Percentiles rank a stretch among this genome's conserved stretches.
Evolutionary conservation across 169 alveolate species (phyloP).

Genomic region (Plasmodium reichenowi): DNA sequence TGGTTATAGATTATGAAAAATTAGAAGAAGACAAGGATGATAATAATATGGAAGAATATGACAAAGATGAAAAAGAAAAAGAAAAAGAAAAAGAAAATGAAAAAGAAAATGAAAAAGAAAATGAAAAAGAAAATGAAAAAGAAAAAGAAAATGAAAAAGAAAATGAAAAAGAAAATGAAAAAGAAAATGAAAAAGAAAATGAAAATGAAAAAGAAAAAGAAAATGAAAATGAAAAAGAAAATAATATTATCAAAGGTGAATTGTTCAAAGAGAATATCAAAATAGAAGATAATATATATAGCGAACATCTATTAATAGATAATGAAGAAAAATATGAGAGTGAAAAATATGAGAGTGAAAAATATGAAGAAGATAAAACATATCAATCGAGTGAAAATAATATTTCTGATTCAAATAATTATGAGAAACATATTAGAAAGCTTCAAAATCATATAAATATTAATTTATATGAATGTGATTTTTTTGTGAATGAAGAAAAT

Average conservation of each 20-base stretch:
- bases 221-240: constrained; percentile 17
- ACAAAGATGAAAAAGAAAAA: constrained; percentile 6
- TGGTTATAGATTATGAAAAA: neutral
- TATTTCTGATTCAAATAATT: neutral
- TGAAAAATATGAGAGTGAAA: neutral
- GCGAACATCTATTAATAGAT: constrained; percentile 37
- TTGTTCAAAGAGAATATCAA: constrained; percentile 16
- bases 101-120: constrained; percentile 24
- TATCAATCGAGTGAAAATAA: neutral
- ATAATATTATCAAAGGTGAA: neutral
- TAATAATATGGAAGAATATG: neutral
- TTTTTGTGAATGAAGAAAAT: constrained; percentile 64
- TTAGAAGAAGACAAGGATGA: neutral
- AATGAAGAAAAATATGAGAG: constrained; percentile 1
- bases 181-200: neutral
- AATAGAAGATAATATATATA: constrained; percentile 47
- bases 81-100: constrained; percentile 49
- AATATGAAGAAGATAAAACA: neutral
- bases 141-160: neutral
- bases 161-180: neutral
- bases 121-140: constrained; percentile 13
- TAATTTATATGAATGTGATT: constrained; percentile 43
- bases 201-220: constrained; percentile 15
- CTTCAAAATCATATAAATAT: constrained; percentile 34
- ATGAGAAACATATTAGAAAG: constrained; percentile 20